These are phyloP conservation scores for Vicia villosa DNA, from an alignment of 306 rosid species.

Conservation along the genomic window DNA sequence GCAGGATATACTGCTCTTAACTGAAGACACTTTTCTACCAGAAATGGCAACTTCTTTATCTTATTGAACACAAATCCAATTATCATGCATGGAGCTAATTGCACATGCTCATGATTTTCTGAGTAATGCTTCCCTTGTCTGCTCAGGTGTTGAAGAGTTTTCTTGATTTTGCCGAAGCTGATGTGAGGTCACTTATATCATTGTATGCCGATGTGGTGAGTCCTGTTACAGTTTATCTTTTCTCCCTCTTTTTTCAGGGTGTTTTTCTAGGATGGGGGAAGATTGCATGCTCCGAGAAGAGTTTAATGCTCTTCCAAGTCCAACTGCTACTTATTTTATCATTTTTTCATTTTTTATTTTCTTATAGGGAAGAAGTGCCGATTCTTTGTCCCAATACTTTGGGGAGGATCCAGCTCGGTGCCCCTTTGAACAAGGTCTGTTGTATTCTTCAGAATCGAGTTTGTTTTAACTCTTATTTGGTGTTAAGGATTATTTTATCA, in stretches of 20 bases:
- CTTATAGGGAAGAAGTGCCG: conserved; percentile 93
- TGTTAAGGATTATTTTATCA: background rate
- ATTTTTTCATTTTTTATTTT: conserved; percentile 36
- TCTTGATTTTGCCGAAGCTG: conserved; percentile 95
- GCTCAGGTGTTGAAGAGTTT: conserved; percentile 84
- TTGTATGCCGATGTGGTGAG: conserved; percentile 98
- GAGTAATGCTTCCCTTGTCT: conserved; percentile 32
- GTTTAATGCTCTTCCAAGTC: conserved; percentile 24
- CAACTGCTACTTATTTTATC: conserved; percentile 26
- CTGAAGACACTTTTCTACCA: background rate
- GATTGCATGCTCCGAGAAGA: background rate
- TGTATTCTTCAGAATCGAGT: conserved; percentile 16
- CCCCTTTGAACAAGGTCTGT: conserved; percentile 97
- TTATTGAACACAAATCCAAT: background rate
- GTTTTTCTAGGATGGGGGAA: conserved; percentile 7
- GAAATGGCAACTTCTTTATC: background rate
- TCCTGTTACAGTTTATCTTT: conserved; percentile 22
- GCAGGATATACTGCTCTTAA: background rate
- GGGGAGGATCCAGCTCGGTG: conserved; percentile 99
- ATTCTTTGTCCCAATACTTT: conserved; percentile 92
- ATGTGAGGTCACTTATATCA: conserved; percentile 88
- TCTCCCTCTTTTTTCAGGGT: conserved; percentile 18
- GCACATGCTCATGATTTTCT: conserved; percentile 16
- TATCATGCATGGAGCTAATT: conserved; percentile 19
- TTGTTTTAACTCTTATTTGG: background rate